Evolutionary conservation across 2,329 filamentous ascomycete genomes (phyloP).

Genomic region (Alternaria triticimaculans): DNA sequence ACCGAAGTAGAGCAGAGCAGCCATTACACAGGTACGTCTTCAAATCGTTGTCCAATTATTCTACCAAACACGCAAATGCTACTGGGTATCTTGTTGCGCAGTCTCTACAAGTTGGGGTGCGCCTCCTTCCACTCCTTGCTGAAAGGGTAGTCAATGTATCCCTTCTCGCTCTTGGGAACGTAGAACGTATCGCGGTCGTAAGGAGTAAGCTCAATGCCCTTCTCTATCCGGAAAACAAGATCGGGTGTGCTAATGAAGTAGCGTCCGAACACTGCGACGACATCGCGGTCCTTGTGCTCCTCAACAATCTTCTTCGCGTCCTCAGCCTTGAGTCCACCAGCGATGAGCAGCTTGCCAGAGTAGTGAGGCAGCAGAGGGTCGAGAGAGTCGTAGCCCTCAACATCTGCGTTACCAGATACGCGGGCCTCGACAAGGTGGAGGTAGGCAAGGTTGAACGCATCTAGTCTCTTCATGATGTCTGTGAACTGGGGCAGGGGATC

Average conservation of each 20-base stretch:
- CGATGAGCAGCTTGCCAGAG: slow-evolving; percentile 46
- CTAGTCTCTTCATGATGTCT: slow-evolving; percentile 61
- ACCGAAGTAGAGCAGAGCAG: background rate
- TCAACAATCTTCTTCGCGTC: slow-evolving; percentile 48
- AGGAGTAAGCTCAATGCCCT: slow-evolving; percentile 52
- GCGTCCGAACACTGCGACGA: slow-evolving; percentile 57
- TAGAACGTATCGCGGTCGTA: slow-evolving; percentile 59
- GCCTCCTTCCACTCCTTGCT: slow-evolving; percentile 27
- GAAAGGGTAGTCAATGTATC: slow-evolving; percentile 51
- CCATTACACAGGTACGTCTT: background rate
- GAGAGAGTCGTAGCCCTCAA: slow-evolving; percentile 28
- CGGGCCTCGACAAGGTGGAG: slow-evolving; percentile 63
- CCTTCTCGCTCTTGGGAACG: slow-evolving; percentile 37
- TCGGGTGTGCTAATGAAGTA: slow-evolving; percentile 60
- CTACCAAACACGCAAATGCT: background rate
- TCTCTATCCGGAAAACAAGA: slow-evolving; percentile 53
- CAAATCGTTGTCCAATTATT: background rate
- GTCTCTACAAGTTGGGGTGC: background rate
- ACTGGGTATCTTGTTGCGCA: background rate
- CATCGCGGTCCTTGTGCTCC: slow-evolving; percentile 52
- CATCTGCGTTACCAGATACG: slow-evolving; percentile 53
- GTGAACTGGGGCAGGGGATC: slow-evolving; percentile 69
- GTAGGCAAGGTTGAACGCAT: slow-evolving; percentile 59
- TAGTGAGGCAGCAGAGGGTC: slow-evolving; percentile 35
- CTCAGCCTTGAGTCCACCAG: slow-evolving; percentile 52